Conservation (phyloP, 2,329 filamentous ascomycete genomes). For the Exophiala aquamarina region DNA sequence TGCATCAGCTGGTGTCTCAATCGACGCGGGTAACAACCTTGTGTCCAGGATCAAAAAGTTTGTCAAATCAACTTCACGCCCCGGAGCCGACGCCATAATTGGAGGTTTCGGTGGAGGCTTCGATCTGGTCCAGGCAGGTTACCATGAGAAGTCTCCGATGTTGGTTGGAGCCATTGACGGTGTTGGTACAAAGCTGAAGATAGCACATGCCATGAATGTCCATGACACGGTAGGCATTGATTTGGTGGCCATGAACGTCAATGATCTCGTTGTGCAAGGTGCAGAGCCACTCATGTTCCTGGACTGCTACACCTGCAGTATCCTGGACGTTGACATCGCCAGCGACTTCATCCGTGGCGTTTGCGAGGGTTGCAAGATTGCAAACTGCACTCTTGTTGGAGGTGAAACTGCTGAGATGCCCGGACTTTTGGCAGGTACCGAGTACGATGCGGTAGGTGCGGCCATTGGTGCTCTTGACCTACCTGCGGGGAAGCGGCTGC, state of each 20-base stretch:
- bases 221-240: constrained; percentile 96
- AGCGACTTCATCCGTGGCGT: constrained; percentile 89
- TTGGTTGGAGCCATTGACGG: constrained; percentile 95
- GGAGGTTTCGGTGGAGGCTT: constrained; percentile 92
- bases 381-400: constrained; percentile 88
- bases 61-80: constrained; percentile 78
- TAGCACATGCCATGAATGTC: constrained; percentile 84
- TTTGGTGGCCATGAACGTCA: constrained; percentile 98
- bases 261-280: constrained; percentile 93
- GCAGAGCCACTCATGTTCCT: constrained; percentile 95
- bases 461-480: constrained; percentile 78
- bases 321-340: constrained; percentile 74
- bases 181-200: constrained; percentile 94
- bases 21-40: constrained; percentile 89
- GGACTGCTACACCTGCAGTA: constrained; percentile 95
- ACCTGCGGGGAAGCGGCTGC: constrained; percentile 56
- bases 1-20: constrained; percentile 87
- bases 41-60: constrained; percentile 88
- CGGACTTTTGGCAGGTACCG: constrained; percentile 81
- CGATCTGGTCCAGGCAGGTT: constrained; percentile 73
- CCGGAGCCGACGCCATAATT: constrained; percentile 89
- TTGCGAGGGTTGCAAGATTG: constrained; percentile 78
- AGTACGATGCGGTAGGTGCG: constrained; percentile 90
- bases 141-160: constrained; percentile 72
- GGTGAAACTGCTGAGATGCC: constrained; percentile 99